A percentile compares a stretch with the other conserved stretches of the same genome.
These are phyloP conservation scores for Trichoderma hamatum DNA, from an alignment of 2,329 filamentous ascomycete genomes.

Conservation along the genomic window DNA sequence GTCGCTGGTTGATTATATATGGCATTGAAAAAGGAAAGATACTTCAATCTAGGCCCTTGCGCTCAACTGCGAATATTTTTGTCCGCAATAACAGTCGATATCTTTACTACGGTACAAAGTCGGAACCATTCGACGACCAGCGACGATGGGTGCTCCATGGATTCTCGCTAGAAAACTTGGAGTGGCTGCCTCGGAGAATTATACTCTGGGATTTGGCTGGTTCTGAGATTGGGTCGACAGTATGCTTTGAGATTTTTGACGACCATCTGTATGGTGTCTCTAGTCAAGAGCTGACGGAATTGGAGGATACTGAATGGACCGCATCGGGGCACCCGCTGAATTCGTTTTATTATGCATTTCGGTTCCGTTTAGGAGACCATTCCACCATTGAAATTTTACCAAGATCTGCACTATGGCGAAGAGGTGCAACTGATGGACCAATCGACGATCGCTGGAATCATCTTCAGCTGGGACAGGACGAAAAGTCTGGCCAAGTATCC, in stretches of 20 bases:
- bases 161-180: slow-evolving; percentile 48
- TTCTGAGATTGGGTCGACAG: slow-evolving; percentile 64
- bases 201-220: slow-evolving; percentile 63
- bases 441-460: slow-evolving; percentile 76
- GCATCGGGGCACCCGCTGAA: slow-evolving; percentile 49
- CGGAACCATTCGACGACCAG: slow-evolving; percentile 55
- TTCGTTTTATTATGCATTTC: slow-evolving; percentile 69
- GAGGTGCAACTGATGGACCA: slow-evolving; percentile 69
- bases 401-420: slow-evolving; percentile 56
- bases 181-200: slow-evolving; percentile 50
- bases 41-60: slow-evolving; percentile 46
- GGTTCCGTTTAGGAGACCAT: slow-evolving; percentile 57
- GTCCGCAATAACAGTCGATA: slow-evolving; percentile 65
- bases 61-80: slow-evolving; percentile 61
- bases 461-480: slow-evolving; percentile 63
- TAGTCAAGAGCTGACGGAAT: slow-evolving; percentile 63
- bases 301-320: slow-evolving; percentile 63
- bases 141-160: slow-evolving; percentile 65
- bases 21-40: slow-evolving; percentile 48
- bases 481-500: slow-evolving; percentile 58
- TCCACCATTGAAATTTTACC: slow-evolving; percentile 49
- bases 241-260: slow-evolving; percentile 73
- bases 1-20: slow-evolving; percentile 56
- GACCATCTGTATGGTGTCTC: slow-evolving; percentile 71
- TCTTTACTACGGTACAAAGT: slow-evolving; percentile 69